Base-by-base conservation (phyloP, 2,329 filamentous ascomycete species). In the Byssothecium circinans region DNA sequence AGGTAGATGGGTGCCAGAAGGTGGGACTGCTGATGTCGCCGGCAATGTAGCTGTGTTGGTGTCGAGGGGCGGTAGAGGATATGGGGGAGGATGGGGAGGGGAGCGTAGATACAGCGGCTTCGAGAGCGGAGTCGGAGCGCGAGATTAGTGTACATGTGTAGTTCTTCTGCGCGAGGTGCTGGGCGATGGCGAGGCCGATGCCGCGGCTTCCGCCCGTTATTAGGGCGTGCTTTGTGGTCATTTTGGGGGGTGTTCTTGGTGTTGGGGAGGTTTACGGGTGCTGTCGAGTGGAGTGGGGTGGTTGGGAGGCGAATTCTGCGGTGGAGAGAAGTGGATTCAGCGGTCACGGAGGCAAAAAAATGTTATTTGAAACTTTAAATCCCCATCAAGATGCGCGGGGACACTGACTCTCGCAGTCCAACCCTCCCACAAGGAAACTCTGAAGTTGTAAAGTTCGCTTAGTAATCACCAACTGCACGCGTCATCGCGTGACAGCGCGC, bases 191-290 rank as follows among this genome's bases (percentile, higher is more conserved):
- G 18, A 68, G 65, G 30, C 71, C 71, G 47, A 74, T 71, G 35
- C 70, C 71, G 34, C 68, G 63, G 45, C 58, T 63, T 29, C 68
- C 69, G 37, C 71, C 71, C 30, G 69, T 72, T 40, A 74, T 66
- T 33, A 74, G 57, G 44, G 57, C 61, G 49, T 69, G 67, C 30
- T 50, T 44, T 12, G 29, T 17, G 29, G 36, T 15, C 44, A 36
- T 47, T 45, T 32, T 23, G 35, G 45, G 12, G 4, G 6, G 14
- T 32, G 14, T 8, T n/a, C 4, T n/a, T 5, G 4, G 14, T 32
- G 29, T 14, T 32, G 29, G 14, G 29, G 12, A n/a, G 29, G 29
- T 8, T 14, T 32, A 5, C 7, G 10, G 23, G 23, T 25, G 23
- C 5, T 5, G 23, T 25, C 6, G 23, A 25, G 5, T 25, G 23